Base-by-base conservation (phyloP, 2,329 filamentous ascomycete species). In the Stylonectria norvegica region DNA sequence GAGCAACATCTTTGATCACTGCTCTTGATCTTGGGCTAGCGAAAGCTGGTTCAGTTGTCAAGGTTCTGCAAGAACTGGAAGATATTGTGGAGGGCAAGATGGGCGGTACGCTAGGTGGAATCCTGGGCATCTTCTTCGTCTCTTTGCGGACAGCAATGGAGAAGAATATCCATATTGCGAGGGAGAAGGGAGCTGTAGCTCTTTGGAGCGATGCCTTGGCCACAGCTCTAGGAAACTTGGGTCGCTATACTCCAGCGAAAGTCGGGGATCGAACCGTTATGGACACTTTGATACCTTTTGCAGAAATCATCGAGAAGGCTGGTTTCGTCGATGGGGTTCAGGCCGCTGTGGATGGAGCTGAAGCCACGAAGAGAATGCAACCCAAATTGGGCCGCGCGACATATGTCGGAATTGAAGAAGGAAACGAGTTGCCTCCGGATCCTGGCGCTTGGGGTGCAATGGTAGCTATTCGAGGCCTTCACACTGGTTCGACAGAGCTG, bases 361-460 rank as follows among this genome's bases (percentile, higher is more conserved):
- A 82, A 56, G 71, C 69, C 5, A 87, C 83, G 4, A 82, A 75
- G 62, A 76, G 68, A 18, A 78, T 86, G 72, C 76, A 71, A 61
- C 79, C 83, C 6, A 78, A 70, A 51, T 65, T 87, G 19, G 83
- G 83, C 2, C 68, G 83, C 36, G 83, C 83, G 9, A 83, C 83
- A 0, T 87, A 87, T 52, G 77, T 86, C 4, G 81, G 76, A 2
- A 74, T 73, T 6, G 75, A 70, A 40, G 68, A 75, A 43, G 70
- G 68, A 38, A 63, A 63, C 37, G 72, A 71, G 31, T 47, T 75
- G 39, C 79, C 84, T 4, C 82, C 83, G 4, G 83, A 87, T 59
- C 83, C 83, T 1, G 83, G 83, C 20, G 83, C 83, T 4, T 81
- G 82, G 70, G 83, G 81, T n/a, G 72, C 83, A 17, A 80, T 80